Base-by-base conservation (phyloP, 331 rosid species). In the Ulmus americana region DNA sequence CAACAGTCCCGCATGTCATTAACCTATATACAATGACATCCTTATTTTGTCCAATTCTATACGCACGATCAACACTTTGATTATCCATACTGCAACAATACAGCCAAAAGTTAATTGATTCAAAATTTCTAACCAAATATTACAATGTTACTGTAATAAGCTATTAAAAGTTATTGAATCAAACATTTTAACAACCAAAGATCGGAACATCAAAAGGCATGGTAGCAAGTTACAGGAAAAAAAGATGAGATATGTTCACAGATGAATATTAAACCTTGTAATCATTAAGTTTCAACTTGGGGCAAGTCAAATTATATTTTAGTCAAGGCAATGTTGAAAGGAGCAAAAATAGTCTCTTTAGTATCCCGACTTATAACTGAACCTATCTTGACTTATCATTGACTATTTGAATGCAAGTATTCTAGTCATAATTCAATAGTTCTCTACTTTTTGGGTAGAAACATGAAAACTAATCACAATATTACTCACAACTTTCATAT, bases 1-100 rank as follows among this genome's bases (percentile, higher is more conserved):
- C 98, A 68, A 92, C 98, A 74, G 98, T 92, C 59, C 96, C 98
- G 3, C 96, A 81, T 8, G 98, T 92, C 98, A 92, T 92, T 72
- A 92, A 61, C 74, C 98, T 89, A 66, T 92, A 92, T 6, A 92
- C 95, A 74, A 92, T 45, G 63, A 92, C 98, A 83, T 92, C 91
- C 85, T 92, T 92, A 64, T 46, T 83, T 73, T 91, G 97, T 18
- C 97, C 97, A 76, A 91, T 91, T 48, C 97, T 88, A 76, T 91
- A 91, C 39, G 97, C 97, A 35, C 95, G 96, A 73, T 91, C 97
- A 60, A 91, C 97, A 63, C 97, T 91, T 76, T 91, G 96, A 72
- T 81, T 88, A 82, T 91, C 96, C 71, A 83, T 91, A 82, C 96
- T 91, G 87, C 79, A 67, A 61, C 55, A 55, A 64, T 45, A 62